Evolutionary conservation across 345 rosid genomes (phyloP), one percentile per base, ranked within the genome.

Genomic region (Diplotaxis tenuifolia): DNA sequence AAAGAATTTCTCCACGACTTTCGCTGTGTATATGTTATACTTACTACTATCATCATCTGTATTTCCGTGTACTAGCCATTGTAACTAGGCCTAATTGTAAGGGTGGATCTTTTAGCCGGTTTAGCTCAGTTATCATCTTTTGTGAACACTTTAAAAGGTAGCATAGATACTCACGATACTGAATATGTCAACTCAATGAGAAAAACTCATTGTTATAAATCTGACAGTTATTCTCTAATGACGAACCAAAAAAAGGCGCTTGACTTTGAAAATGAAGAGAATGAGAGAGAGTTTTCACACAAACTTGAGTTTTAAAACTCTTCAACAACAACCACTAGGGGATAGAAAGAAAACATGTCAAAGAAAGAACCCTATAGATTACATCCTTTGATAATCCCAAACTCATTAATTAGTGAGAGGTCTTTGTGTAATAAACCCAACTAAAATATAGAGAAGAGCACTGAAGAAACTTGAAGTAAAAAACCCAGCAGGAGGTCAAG

Each of bases 321-420:
- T 52, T n/a, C n/a, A n/a, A 72, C 55, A 54, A 64, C 67, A 47
- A 71, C 75, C 32, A 62, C 50, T 21, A 50, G n/a, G 36, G 28
- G 18, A 60, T n/a, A 49, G 31, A 72, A 34, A 71, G 32, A 25
- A 23, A 61, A 40, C 31, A 64, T 49, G 67, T 62, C 68, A 71
- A 62, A 11, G 40, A 64, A n/a, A n/a, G n/a, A n/a, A 27, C 31
- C 71, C 77, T 73, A 65, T 21, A 65, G 65, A 65, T 73, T 73
- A 65, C 71, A 65, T 55, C 65, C 42, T 56, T 59, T 65, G 56
- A 19, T 11, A 62, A 55, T 14, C 63, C 75, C 70, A 54, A 64
- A 64, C 68, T 52, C 22, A 66, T 67, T n/a, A n/a, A 66, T 67
- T 49, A 58, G 72, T 74, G 21, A 67, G 27, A 67, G 22, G 53